Base-by-base conservation (phyloP, 1,284 basidiomycete genomes). In the Rhodotorula sp. region DNA sequence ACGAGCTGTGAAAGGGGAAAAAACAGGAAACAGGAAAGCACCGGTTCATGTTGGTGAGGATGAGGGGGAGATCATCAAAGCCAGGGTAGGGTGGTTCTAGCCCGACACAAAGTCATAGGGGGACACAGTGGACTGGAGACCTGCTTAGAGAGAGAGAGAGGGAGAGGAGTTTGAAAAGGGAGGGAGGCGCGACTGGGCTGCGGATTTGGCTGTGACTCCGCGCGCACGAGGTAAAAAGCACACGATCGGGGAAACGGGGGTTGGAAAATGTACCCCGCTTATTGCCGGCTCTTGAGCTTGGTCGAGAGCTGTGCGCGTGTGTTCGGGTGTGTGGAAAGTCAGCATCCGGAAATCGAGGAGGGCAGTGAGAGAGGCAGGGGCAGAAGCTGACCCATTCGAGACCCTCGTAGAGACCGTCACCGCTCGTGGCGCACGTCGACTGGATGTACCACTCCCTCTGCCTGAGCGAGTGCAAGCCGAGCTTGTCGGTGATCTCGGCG, bases 381-480 rank as follows among this genome's bases (percentile, higher is more conserved):
- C 12, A 39, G 20, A 21, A 16, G 71, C 70, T 52, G 47, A 72
- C 72, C 67, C 73, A 70, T 85, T 97, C 93, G 78, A 97, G 87
- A 84, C 96, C 96, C 85, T 99, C 97, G 84, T 99, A 99, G 75
- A 99, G 87, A 86, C 96, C 96, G 83, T 99, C 97, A 81, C 97
- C 97, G 80, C 92, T 95, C 66, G 97, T 99, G 71, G 97, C 97
- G 83, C 97, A 99, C 62, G 97, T 96, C 78, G 97, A 93, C 89
- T 99, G 97, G 82, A 99, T 99, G 85, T 96, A 99, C 96, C 95
- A 97, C 76, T 91, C 92, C 85, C 97, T 87, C 86, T 98, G 92
- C 82, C 94, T 90, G 81, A 99, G 89, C 75, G 92, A 92, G 83
- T 98, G 96, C 72, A 99, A 89, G 76, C 97, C 97, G 78, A 99